Evolutionary conservation across 129 eudicot genomes (phyloP).

Genomic region (Flaveria ramosissima): DNA sequence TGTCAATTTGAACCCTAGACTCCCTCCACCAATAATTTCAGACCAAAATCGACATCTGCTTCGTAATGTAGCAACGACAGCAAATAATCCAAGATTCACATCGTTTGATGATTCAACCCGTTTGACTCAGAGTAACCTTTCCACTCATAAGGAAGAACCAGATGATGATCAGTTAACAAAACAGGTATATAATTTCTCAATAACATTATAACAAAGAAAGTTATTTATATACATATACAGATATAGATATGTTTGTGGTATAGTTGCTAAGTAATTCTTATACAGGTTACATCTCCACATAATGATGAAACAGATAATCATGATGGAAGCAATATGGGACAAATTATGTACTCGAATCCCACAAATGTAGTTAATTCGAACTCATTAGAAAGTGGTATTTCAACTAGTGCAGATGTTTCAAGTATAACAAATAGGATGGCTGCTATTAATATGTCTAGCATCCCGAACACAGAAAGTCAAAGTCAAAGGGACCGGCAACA

Average conservation of each 20-base stretch:
- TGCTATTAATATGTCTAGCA: slow-evolving; percentile 36
- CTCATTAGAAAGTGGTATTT: slow-evolving; percentile 33
- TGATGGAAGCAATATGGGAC: slow-evolving; percentile 37
- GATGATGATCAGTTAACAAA: slow-evolving; percentile 68
- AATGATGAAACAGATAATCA: slow-evolving; percentile 34
- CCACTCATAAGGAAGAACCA: slow-evolving; percentile 70
- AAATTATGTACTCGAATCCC: slow-evolving; percentile 34
- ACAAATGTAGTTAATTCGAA: slow-evolving; percentile 31
- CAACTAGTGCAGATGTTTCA: slow-evolving; percentile 40
- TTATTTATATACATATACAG: slow-evolving; percentile 16
- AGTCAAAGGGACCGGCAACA: slow-evolving; percentile 41
- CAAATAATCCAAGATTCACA: slow-evolving; percentile 37
- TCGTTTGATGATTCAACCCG: slow-evolving; percentile 50
- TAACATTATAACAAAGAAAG: slow-evolving; percentile 24
- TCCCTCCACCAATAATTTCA: slow-evolving; percentile 48
- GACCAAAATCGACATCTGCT: slow-evolving; percentile 44
- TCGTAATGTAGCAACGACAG: slow-evolving; percentile 29
- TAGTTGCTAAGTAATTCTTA: slow-evolving; percentile 1
- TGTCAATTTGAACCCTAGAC: slow-evolving; percentile 51
- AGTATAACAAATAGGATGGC: slow-evolving; percentile 35
- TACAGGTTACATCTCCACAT: slow-evolving; percentile 45
- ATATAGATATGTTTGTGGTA: slow-evolving; percentile 16
- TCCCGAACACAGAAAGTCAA: slow-evolving; percentile 40
- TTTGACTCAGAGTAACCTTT: slow-evolving; percentile 46
- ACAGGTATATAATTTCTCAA: slow-evolving; percentile 27